Evolutionary conservation across 495 filamentous ascomycete species (phyloP), one percentile per base, ranked within the genome.

Genomic region (Peziza echinospora): DNA sequence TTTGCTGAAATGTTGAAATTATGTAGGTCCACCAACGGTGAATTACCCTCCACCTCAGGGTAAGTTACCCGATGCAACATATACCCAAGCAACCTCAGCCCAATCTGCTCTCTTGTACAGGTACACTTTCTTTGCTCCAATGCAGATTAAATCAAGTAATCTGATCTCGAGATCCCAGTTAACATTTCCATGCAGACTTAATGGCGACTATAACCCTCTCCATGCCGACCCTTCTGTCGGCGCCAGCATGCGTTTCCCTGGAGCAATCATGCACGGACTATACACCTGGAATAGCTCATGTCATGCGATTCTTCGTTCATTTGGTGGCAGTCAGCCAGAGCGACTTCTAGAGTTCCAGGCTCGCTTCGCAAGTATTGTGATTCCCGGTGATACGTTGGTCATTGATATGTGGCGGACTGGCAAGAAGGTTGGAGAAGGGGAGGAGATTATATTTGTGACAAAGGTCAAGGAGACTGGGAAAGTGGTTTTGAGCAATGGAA

Each of bases 161-260:
- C 65, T 91, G 24, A n/a, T n/a, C n/a, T n/a, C n/a, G n/a, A n/a
- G n/a, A n/a, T 86, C 84, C 60, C 71, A 79, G 56, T 71, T 60
- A 49, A 57, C 47, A 43, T 8, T 28, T 11, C 21, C 23, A 8
- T 30, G 7, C 17, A 44, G 77, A 41, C 70, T 92, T 26, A 89
- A 93, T 51, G 84, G 83, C 54, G 84, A 91, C 62, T 92, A 91
- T 61, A 91, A 91, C 65, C 84, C 84, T 21, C 75, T 92, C 41
- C 84, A 92, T 58, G 81, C 82, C 6, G 78, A 76, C 23, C 84
- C 83, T 10, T 80, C 79, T 61, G 82, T 85, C 0, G 82, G 84
- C 39, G 63, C 70, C 62, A 80, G 83, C 65, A 87, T 92, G 82
- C 83, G 84, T 22, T 92, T 91, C 57, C 82, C 81, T 3, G 84